Evolutionary conservation across 768 basidiomycete species (phyloP), one percentile per base, ranked within the genome.

Genomic region (Lactarius vividus): DNA sequence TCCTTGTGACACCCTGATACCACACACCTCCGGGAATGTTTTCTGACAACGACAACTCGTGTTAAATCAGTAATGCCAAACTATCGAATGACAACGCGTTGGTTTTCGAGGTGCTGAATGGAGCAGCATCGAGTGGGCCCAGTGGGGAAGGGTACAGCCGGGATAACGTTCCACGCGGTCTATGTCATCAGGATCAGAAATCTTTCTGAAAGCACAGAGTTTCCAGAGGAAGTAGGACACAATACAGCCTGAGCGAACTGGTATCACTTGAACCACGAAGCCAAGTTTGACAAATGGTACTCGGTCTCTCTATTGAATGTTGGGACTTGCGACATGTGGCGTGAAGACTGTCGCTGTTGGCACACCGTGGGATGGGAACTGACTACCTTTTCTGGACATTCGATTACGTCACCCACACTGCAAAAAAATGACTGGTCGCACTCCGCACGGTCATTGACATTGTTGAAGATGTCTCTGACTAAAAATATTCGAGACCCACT

Each of bases 401-500:
- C 4, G 23, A 23, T 49, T 49, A 49, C 46, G 46, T 49, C 23
- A 46, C n/a, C 3, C n/a, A 49, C 11, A 11, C 46, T 3, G 46
- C 10, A 49, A 49, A 49, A 46, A 40, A 40, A 1, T 6, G 39
- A 40, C n/a, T 10, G 23, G 23, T 49, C 46, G 8, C 23, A n/a
- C 5, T 13, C 13, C 11, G 46, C 8, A 26, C 23, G 11, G n/a
- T 26, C 23, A 49, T 9, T 49, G 11, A 23, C n/a, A 26, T 49
- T 13, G 20, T 49, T 40, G 37, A 53, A 20, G 8, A 63, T 66
- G 65, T 63, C 57, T 42, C 42, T 55, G 29, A 20, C 57, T 29
- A 11, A 23, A 59, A 49, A 59, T 59, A 29, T 63, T 35, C 61
- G 53, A 42, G 61, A 66, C n/a, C 65, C 65, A 33, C 65, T 66